Evolutionary conservation across 768 basidiomycete genomes (phyloP).

Genomic region (Leucocoprinus sp.): DNA sequence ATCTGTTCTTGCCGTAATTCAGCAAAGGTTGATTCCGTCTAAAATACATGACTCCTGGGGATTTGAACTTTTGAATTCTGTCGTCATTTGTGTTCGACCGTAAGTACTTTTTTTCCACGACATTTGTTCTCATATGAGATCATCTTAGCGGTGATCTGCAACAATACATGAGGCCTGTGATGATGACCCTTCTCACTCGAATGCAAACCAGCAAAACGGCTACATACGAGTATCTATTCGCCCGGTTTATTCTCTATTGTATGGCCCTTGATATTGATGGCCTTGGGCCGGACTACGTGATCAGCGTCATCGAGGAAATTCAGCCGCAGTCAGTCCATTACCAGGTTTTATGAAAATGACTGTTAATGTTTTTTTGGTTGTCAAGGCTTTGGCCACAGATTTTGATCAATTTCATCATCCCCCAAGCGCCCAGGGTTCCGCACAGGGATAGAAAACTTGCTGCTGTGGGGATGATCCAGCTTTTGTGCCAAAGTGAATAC

Average conservation of each 20-base stretch:
- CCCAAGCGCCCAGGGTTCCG: slow-evolving; percentile 74
- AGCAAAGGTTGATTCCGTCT: slow-evolving; percentile 83
- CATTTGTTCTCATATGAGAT: neutral
- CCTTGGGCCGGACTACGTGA: slow-evolving; percentile 71
- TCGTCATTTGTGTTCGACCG: slow-evolving; percentile 68
- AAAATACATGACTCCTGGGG: slow-evolving; percentile 88
- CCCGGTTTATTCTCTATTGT: slow-evolving; percentile 67
- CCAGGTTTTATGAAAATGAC: neutral
- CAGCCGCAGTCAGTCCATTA: slow-evolving; percentile 62
- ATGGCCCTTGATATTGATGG: slow-evolving; percentile 71
- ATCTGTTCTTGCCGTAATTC: slow-evolving; percentile 77
- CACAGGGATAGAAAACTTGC: slow-evolving; percentile 81
- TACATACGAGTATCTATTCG: slow-evolving; percentile 76
- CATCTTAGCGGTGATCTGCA: slow-evolving; percentile 48
- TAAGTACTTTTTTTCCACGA: slow-evolving; percentile 32
- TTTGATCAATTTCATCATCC: slow-evolving; percentile 64
- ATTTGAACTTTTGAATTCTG: slow-evolving; percentile 77
- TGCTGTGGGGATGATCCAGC: slow-evolving; percentile 68
- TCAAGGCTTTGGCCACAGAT: slow-evolving; percentile 70
- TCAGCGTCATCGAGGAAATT: slow-evolving; percentile 72
- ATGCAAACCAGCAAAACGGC: slow-evolving; percentile 88
- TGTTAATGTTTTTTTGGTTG: neutral
- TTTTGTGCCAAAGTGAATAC: slow-evolving; percentile 65
- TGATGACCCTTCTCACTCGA: slow-evolving; percentile 75
- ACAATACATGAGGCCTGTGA: slow-evolving; percentile 64